Evolutionary conservation across 108 stramenopile genomes (phyloP), one percentile per base, ranked within the genome.

Genomic region (Discostella pseudostelligera): DNA sequence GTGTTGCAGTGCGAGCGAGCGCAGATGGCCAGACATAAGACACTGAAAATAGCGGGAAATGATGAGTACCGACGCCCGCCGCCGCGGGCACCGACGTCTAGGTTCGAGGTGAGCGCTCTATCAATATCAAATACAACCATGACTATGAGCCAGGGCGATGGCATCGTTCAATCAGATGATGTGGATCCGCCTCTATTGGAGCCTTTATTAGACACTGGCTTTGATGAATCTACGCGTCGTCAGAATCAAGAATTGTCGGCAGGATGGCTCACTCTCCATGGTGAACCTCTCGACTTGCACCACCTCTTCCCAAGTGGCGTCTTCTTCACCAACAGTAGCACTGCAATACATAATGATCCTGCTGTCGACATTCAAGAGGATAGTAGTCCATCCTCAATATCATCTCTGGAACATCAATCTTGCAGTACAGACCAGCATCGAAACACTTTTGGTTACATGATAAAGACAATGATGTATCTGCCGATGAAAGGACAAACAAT

Each of bases 251-350:
- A 17, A 28, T 32, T 19, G 19, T 28, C 20, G 6, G 28, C 28
- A 25, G 29, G 35, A 2, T 32, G 24, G 13, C 39, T 53, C 50
- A 70, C 59, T 7, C 69, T 70, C 5, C 46, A 61, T 36, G 69
- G 69, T 3, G 69, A 70, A 53, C 17, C 69, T 16, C 16, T 70
- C 59, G 58, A 70, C 48, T 14, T 61, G 59, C 69, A 59, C 50
- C 44, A 70, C 39, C 11, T 69, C 0, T 39, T 58, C 11, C 40
- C 48, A 26, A 46, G 47, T 20, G 45, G 37, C 45, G 57, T 32
- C 12, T n/a, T 8, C 0, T 29, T 35, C 25, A 9, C 4, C 56
- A 39, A 21, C 20, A n/a, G 35, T 20, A 40, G 26, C 50, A 49
- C 0, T 4, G 43, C 26, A 19, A 36, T 58, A 17, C 19, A 26